These are phyloP conservation scores for Pseudonitzschia multistriata DNA, from an alignment of 108 stramenopile species.

Conservation along the genomic window DNA sequence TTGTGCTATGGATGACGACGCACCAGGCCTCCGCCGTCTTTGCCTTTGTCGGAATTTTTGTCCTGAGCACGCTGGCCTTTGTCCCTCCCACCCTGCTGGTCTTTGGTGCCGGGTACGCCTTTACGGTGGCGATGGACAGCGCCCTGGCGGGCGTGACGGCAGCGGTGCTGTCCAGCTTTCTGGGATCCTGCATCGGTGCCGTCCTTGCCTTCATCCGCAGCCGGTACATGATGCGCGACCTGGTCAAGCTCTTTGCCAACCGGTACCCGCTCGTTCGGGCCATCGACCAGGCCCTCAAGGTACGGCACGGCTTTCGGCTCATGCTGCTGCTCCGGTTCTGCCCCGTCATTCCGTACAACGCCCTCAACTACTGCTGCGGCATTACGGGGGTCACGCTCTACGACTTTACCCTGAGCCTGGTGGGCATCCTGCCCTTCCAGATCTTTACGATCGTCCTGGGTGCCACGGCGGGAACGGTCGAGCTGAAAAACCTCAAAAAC, in stretches of 20 bases:
- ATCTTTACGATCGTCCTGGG: slow-evolving; percentile 25
- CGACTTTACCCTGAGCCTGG: slow-evolving; percentile 29
- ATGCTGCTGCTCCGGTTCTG: slow-evolving; percentile 59
- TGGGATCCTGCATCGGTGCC: slow-evolving; percentile 59
- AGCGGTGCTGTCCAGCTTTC: slow-evolving; percentile 48
- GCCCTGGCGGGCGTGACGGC: slow-evolving; percentile 49
- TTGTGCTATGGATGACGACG: slow-evolving; percentile 56
- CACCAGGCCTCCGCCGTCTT: slow-evolving; percentile 52
- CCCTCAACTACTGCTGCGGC: slow-evolving; percentile 60
- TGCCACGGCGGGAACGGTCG: slow-evolving; percentile 31
- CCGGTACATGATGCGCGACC: slow-evolving; percentile 72
- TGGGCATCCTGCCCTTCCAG: slow-evolving; percentile 38
- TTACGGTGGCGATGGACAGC: slow-evolving; percentile 38
- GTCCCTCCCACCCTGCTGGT: slow-evolving; percentile 67
- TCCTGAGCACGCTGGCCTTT: slow-evolving; percentile 63
- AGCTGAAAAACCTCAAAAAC: slow-evolving; percentile 2
- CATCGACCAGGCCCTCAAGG: slow-evolving; percentile 54
- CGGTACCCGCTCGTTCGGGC: slow-evolving; percentile 67
- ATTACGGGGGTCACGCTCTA: slow-evolving; percentile 38
- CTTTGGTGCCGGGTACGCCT: slow-evolving; percentile 75
- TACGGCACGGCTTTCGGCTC: slow-evolving; percentile 62
- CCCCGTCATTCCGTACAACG: slow-evolving; percentile 71
- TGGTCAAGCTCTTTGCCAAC: slow-evolving; percentile 58
- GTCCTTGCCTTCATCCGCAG: slow-evolving; percentile 57
- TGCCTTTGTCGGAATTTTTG: slow-evolving; percentile 63